Percentiles rank a stretch among this genome's conserved stretches.
phyloP scores from a whole-genome alignment of 768 basidiomycete genomes.

The Phanerodontia chrysosporium region DNA sequence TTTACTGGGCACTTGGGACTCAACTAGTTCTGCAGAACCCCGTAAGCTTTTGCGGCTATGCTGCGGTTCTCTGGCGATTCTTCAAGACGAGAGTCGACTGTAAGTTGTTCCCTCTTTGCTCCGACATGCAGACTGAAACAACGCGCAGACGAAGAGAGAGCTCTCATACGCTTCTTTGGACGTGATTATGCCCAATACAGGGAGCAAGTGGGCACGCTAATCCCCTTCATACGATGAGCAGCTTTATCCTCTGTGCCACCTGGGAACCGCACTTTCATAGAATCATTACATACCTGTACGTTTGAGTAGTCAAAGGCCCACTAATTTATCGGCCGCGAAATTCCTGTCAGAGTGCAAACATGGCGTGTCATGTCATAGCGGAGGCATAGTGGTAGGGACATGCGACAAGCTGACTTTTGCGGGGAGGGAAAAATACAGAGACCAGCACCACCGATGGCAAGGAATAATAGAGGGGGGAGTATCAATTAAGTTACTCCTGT shows the following conservation, averaged over 20 bases:
- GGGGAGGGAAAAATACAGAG: slow-evolving; percentile 15
- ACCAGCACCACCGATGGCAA: slow-evolving; percentile 12
- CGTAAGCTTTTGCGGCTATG: slow-evolving; percentile 62
- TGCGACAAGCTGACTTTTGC: slow-evolving; percentile 28
- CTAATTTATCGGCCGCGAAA: no score
- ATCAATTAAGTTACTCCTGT: slow-evolving; percentile 30
- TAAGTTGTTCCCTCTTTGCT: slow-evolving; percentile 32
- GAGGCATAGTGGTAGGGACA: slow-evolving; percentile 10
- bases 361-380: slow-evolving; percentile 5
- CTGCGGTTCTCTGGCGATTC: slow-evolving; percentile 75
- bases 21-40: slow-evolving; percentile 90
- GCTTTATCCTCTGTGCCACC: not conserved
- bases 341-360: not conserved
- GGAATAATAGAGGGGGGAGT: slow-evolving; percentile 6
- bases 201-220: slow-evolving; percentile 73
- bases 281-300: not conserved
- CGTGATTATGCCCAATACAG: slow-evolving; percentile 79
- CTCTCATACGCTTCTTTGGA: slow-evolving; percentile 85
- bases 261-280: not conserved
- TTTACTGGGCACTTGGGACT: slow-evolving; percentile 95
- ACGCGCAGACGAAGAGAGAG: slow-evolving; percentile 70
- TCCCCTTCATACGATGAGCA: slow-evolving; percentile 74
- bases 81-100: slow-evolving; percentile 79
- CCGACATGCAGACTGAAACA: no score
- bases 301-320: not conserved